phyloP scores from a whole-genome alignment of 352 stramenopile species.

The Phytophthora sojae region DNA sequence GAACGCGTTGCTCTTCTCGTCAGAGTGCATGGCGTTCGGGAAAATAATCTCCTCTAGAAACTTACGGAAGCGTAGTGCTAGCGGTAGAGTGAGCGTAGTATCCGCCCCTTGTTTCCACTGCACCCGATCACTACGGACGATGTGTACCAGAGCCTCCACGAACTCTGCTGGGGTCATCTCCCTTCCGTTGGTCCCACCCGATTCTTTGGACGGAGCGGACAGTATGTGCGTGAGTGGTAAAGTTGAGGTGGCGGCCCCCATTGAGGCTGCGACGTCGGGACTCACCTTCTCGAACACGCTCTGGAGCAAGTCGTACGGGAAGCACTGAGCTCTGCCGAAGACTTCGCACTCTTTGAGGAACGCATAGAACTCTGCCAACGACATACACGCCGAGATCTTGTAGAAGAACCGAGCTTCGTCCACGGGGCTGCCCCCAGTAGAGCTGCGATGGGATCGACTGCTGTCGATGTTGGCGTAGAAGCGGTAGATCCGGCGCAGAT shows the following conservation, averaged over 20 bases:
- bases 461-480: conserved; percentile 65
- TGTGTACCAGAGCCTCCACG: conserved; percentile 67
- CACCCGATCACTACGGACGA: conserved; percentile 53
- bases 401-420: conserved; percentile 71
- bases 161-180: conserved; percentile 79
- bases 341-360: conserved; percentile 77
- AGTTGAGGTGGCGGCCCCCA: conserved; percentile 26
- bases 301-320: conserved; percentile 70
- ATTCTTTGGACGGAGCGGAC: conserved; percentile 23
- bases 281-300: conserved; percentile 65
- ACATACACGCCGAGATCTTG: conserved; percentile 75
- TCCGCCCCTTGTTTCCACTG: conserved; percentile 15
- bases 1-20: conserved; percentile 59
- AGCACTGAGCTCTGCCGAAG: conserved; percentile 57
- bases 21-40: conserved; percentile 52
- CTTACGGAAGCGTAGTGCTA: conserved; percentile 53
- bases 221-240: conserved; percentile 34
- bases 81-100: conserved; percentile 3
- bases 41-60: conserved; percentile 67
- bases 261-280: conserved; percentile 40
- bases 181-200: conserved; percentile 4
- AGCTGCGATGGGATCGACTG: conserved; percentile 5
- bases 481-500: conserved; percentile 57
- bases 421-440: conserved; percentile 9
- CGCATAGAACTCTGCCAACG: conserved; percentile 64